These are phyloP conservation scores for Bruguiera gymnorhiza DNA, from an alignment of 345 rosid species.

Conservation along the genomic window DNA sequence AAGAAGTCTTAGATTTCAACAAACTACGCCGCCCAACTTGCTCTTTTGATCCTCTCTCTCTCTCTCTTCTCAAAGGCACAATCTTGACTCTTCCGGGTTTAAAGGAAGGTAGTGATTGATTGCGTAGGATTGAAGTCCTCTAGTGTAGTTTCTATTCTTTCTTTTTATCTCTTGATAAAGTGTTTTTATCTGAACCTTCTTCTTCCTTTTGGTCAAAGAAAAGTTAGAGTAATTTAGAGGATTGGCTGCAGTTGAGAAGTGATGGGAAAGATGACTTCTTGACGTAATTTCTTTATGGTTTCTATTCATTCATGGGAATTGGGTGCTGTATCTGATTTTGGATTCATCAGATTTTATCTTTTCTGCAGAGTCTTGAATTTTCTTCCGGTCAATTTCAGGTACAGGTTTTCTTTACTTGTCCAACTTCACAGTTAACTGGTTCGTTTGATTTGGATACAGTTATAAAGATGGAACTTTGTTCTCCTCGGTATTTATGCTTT, in stretches of 20 bases:
- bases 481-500: not conserved
- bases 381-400: conserved; percentile 29
- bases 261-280: conserved; percentile 18
- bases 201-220: not conserved
- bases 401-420: not conserved
- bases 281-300: conserved; percentile 17
- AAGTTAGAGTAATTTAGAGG: conserved; percentile 15
- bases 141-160: conserved; percentile 2
- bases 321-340: conserved; percentile 35
- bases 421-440: not conserved
- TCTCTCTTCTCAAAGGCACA: not conserved
- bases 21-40: conserved; percentile 7
- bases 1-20: conserved; percentile 21
- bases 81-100: not conserved
- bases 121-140: conserved; percentile 34
- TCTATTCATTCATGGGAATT: conserved; percentile 29
- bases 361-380: conserved; percentile 36
- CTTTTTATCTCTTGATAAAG: not conserved
- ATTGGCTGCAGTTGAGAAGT: conserved; percentile 23
- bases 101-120: conserved; percentile 12
- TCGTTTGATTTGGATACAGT: conserved; percentile 9
- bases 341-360: conserved; percentile 35
- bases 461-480: not conserved
- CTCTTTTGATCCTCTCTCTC: conserved; percentile 3
- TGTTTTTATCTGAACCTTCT: conserved; percentile 7